A percentile compares a stretch with the other conserved stretches of the same genome.
Evolutionary conservation across 1,139 yeast genomes (phyloP).

Genomic region (Yamadazyma pseudoaaseri): DNA sequence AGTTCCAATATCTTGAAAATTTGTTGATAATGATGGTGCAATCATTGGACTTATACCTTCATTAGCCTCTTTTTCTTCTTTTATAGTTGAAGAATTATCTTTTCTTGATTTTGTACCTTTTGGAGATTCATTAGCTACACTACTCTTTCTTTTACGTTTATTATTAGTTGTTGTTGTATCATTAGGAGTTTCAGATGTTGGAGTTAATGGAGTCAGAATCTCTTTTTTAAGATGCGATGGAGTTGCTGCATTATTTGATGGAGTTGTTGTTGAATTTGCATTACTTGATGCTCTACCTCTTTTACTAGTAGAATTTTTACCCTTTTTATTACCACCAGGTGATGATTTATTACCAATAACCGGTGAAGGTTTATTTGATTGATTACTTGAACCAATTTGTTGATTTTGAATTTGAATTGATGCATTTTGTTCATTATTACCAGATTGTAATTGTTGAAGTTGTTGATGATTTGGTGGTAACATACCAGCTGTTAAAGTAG

Average conservation of each 20-base stretch:
- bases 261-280: slow-evolving; percentile 15
- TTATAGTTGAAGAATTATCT: slow-evolving; percentile 25
- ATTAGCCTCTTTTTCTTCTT: slow-evolving; percentile 24
- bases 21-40: slow-evolving; percentile 24
- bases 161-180: slow-evolving; percentile 14
- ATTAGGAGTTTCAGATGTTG: slow-evolving; percentile 38
- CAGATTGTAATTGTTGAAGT: slow-evolving; percentile 15
- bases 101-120: slow-evolving; percentile 23
- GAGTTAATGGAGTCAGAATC: slow-evolving; percentile 42
- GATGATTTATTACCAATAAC: slow-evolving; percentile 36
- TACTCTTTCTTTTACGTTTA: slow-evolving; percentile 21
- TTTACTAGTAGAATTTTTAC: slow-evolving; percentile 30
- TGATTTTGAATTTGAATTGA: slow-evolving; percentile 5
- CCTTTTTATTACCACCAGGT: slow-evolving; percentile 28
- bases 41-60: slow-evolving; percentile 16
- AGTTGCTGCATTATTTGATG: slow-evolving; percentile 19
- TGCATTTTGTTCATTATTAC: slow-evolving; percentile 8
- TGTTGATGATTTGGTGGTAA: slow-evolving; percentile 22
- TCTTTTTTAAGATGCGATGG: slow-evolving; percentile 35
- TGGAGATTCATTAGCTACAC: slow-evolving; percentile 30
- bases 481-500: slow-evolving; percentile 21
- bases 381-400: background rate
- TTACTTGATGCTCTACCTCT: slow-evolving; percentile 37
- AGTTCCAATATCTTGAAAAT: slow-evolving; percentile 27
- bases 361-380: slow-evolving; percentile 18